Evolutionary conservation across 805 yeast species (phyloP), one percentile per base, ranked within the genome.

Genomic region (Metschnikowia chrysomelidarum): DNA sequence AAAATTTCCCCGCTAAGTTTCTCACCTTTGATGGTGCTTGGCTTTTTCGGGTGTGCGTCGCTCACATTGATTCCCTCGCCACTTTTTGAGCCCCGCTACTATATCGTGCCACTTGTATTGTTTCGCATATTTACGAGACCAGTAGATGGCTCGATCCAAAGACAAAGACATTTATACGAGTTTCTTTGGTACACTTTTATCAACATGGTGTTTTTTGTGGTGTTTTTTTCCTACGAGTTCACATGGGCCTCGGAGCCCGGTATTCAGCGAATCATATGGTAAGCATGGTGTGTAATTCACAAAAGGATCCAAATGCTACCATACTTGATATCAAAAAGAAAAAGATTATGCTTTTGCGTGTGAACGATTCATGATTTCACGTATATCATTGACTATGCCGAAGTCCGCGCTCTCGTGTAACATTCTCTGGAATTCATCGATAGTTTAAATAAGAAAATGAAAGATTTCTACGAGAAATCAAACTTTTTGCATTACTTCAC

Each of bases 51-150:
- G 0, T 80, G 88, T 27, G 66, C 76, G 0, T 49, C 69, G 1
- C 56, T 77, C 5, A 82, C 93, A 0, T 67, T 93, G 14, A 75
- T 84, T 0, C 96, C 98, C 14, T 81, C 96, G 0, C 98, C 98
- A 4, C 67, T 93, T 45, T 80, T 93, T 52, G 98, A 93, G 59
- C 96, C 97, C 31, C 75, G 98, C 39, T 93, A 93, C 57, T 93
- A 82, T 57, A 85, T 91, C 31, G 50, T 87, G 4, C 97, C 98
- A 4, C 79, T 76, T 53, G 56, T 84, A 9, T 58, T 88, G 24
- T 87, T 89, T 78, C 73, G 97, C 48, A 34, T 86, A 2, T 71
- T 77, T 38, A 63, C 16, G 49, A 56, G 12, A 51, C 57, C 22
- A 16, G 44, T 27, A 38, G 57, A 39, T 19, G 36, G 36, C 31